These are phyloP conservation scores for Haematococcus lacustris DNA, from an alignment of 139 green algal genomes.

Conservation along the genomic window DNA sequence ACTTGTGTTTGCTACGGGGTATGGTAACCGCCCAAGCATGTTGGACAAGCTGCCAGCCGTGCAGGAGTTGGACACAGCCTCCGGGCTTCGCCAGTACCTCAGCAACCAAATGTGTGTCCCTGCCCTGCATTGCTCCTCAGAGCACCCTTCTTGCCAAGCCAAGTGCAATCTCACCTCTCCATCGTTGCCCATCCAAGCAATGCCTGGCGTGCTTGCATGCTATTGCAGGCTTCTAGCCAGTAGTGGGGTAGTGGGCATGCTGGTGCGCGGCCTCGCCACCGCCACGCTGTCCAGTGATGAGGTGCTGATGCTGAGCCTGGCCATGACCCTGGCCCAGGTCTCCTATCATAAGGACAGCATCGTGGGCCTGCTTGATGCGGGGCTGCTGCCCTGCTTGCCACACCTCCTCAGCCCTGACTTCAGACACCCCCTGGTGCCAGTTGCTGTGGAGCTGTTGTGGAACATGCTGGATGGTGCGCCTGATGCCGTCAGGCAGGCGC, in stretches of 20 bases:
- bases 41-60: slow-evolving; percentile 13
- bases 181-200: too few relatives aligned
- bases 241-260: slow-evolving; percentile 15
- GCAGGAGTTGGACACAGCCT: slow-evolving; percentile 1
- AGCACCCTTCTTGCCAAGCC: too few relatives aligned
- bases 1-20: slow-evolving; percentile 19
- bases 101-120: slow-evolving; percentile 26
- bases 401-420: slow-evolving; percentile 12
- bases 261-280: slow-evolving; percentile 14
- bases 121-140: too few relatives aligned
- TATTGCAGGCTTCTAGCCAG: slow-evolving; percentile 17
- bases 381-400: slow-evolving; percentile 22
- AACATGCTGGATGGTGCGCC: slow-evolving; percentile 28
- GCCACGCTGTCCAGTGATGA: slow-evolving; percentile 4
- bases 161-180: too few relatives aligned
- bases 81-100: slow-evolving; percentile 23
- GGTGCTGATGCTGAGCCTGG: slow-evolving; percentile 8
- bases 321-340: slow-evolving; percentile 4
- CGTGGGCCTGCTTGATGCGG: slow-evolving; percentile 11
- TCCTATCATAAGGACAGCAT: slow-evolving; percentile 25
- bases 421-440: slow-evolving; percentile 6
- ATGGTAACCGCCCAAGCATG: slow-evolving; percentile 23
- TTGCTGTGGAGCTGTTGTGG: slow-evolving; percentile 29
- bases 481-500: not conserved
- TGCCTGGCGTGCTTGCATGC: too few relatives aligned